A percentile compares a stretch with the other conserved stretches of the same genome.
phyloP scores from a whole-genome alignment of 176 grass and related monocot species.

The Puccinellia tenuiflora region DNA sequence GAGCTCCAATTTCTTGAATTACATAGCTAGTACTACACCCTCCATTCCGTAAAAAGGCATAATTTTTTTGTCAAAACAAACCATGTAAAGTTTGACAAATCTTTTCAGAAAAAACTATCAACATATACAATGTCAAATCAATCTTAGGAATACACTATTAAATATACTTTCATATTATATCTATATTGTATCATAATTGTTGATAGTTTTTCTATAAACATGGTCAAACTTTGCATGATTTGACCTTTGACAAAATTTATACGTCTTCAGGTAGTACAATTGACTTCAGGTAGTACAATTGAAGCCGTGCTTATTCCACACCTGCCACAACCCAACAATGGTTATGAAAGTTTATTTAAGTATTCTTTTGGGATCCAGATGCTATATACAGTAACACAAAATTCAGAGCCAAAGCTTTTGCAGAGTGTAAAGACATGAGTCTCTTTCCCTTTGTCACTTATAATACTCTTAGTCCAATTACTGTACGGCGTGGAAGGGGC shows the following conservation, averaged over 20 bases:
- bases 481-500: neutral
- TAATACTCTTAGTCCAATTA: neutral
- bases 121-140: too few relatives aligned
- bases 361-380: neutral
- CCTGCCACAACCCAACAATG: neutral
- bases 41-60: too few relatives aligned
- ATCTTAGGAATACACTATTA: too few relatives aligned
- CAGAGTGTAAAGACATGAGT: neutral
- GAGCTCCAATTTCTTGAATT: neutral
- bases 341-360: neutral
- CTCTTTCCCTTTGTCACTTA: neutral
- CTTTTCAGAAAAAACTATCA: too few relatives aligned
- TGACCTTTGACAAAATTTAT: too few relatives aligned
- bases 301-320: neutral
- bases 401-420: constrained; percentile 20
- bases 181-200: too few relatives aligned
- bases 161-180: too few relatives aligned
- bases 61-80: neutral
- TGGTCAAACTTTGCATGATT: too few relatives aligned
- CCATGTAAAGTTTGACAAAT: too few relatives aligned
- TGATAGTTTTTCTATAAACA: too few relatives aligned
- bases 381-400: neutral
- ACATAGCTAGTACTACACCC: neutral
- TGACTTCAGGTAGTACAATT: too few relatives aligned
- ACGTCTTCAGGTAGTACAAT: too few relatives aligned